Evolutionary conservation across 1,139 yeast genomes (phyloP), one percentile per base, ranked within the genome.

Genomic region (Geotrichum bryndzae): DNA sequence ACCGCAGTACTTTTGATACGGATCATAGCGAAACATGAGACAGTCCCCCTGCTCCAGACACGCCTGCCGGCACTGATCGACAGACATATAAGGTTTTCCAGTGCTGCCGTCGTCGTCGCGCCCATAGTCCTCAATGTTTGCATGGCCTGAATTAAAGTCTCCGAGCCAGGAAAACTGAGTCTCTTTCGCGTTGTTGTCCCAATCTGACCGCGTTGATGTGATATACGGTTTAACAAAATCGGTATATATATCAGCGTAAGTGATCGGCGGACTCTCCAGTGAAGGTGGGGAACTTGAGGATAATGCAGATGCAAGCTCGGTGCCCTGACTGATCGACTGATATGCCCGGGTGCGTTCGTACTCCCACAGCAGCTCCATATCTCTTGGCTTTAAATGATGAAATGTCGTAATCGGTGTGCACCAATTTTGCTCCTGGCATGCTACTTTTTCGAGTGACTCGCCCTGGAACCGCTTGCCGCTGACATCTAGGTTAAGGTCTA

Each of bases 281-380:
- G 64, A 29, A 1, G 41, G 31, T 15, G 55, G 57, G 29, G 55
- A 56, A 23, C 59, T 62, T 18, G 61, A 51, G 7, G 22, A n/a
- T 1, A 60, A 60, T 7, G 64, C 48, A 56, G 56, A 61, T 11
- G 56, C 64, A 29, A 54, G 41, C 10, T 57, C 38, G 15, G 38
- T 53, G 4, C 60, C 45, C 8, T 55, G 31, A 23, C 22, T 54
- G n/a, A 52, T 46, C 7, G 62, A 31, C 18, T 59, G 56, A 53
- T 59, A 59, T n/a, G 69, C 67, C 52, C 69, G 64, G 22, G 63
- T 54, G 31, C 71, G 67, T 59, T 75, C 78, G 64, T 74, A 75
- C 63, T 74, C 77, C 71, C 72, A 75, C 50, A 75, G 63, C 23
- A 68, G 63, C 66, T 75, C 77, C 51, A 73, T 67, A 48, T 74